Percentiles rank a stretch among this genome's conserved stretches.
Evolutionary conservation across 352 stramenopile genomes (phyloP).

Genomic region (Pythium aquatile): DNA sequence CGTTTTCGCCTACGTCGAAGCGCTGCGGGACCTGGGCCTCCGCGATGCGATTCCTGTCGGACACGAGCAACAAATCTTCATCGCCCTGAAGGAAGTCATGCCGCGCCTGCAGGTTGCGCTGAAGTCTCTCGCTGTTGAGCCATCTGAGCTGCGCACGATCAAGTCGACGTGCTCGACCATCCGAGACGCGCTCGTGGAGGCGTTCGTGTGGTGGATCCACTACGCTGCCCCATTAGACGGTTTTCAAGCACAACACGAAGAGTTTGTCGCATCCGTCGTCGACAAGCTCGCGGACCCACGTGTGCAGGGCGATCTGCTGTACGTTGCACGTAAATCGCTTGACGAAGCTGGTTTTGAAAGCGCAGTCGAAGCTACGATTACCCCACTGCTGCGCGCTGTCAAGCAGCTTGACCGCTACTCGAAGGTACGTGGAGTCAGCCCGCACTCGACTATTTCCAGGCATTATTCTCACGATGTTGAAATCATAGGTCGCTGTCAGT

Average conservation of each 20-base stretch:
- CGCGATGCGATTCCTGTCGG: conserved; percentile 33
- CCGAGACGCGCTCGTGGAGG: conserved; percentile 59
- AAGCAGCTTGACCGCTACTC: conserved; percentile 71
- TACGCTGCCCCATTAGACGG: conserved; percentile 32
- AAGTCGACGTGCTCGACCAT: conserved; percentile 57
- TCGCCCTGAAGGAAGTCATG: conserved; percentile 44
- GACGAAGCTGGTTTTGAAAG: conserved; percentile 30
- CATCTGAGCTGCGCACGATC: conserved; percentile 37
- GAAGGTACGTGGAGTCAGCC: conserved; percentile 38
- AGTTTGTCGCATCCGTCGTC: conserved; percentile 60
- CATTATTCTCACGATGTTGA: too few relatives aligned
- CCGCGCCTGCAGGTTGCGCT: conserved; percentile 42
- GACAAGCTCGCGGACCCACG: conserved; percentile 69
- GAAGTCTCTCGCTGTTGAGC: conserved; percentile 35
- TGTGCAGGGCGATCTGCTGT: conserved; percentile 64
- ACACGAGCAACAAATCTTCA: conserved; percentile 36
- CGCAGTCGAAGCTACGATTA: conserved; percentile 32
- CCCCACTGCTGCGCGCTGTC: conserved; percentile 44
- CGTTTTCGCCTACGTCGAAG: conserved; percentile 44
- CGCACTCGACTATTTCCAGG: background rate
- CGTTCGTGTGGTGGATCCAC: conserved; percentile 68
- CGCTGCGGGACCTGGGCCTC: conserved; percentile 52
- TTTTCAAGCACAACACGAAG: conserved; percentile 31
- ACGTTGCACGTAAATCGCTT: conserved; percentile 31
- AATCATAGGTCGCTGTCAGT: conserved; percentile 33